Evolutionary conservation across 345 rosid genomes (phyloP).

Genomic region (Stellera chamaejasme): DNA sequence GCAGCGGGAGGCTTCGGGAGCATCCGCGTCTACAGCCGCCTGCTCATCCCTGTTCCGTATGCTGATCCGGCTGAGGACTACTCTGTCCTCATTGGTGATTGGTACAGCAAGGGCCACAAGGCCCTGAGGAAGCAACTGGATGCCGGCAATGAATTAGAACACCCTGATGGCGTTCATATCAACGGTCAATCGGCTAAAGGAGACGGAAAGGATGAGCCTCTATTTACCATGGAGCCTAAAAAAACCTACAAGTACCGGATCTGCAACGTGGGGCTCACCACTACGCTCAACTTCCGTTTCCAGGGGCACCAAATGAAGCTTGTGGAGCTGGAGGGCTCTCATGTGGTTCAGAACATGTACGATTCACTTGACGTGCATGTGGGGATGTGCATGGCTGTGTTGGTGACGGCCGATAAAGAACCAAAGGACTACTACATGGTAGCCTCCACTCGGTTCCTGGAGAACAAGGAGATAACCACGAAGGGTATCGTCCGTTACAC

Average conservation of each 20-base stretch:
- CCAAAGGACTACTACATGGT: slow-evolving; percentile 54
- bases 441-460: slow-evolving; percentile 52
- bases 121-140: slow-evolving; percentile 35
- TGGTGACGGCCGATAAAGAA: slow-evolving; percentile 43
- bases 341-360: slow-evolving; percentile 46
- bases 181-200: slow-evolving; percentile 45
- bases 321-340: slow-evolving; percentile 74
- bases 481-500: slow-evolving; percentile 44
- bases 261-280: slow-evolving; percentile 59
- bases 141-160: slow-evolving; percentile 41
- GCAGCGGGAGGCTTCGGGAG: slow-evolving; percentile 67
- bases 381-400: slow-evolving; percentile 48
- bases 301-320: slow-evolving; percentile 58
- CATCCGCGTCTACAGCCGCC: slow-evolving; percentile 55
- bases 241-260: slow-evolving; percentile 55
- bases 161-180: slow-evolving; percentile 54
- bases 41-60: slow-evolving; percentile 66
- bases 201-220: slow-evolving; percentile 28
- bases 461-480: slow-evolving; percentile 20
- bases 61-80: slow-evolving; percentile 57
- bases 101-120: slow-evolving; percentile 52
- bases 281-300: slow-evolving; percentile 52
- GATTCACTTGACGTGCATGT: slow-evolving; percentile 65
- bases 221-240: slow-evolving; percentile 51
- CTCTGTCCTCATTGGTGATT: slow-evolving; percentile 52